Percentiles rank a stretch among this genome's conserved stretches.
Evolutionary conservation across 208 protist genomes (phyloP).

Genomic region (Tritrichomonas foetus): DNA sequence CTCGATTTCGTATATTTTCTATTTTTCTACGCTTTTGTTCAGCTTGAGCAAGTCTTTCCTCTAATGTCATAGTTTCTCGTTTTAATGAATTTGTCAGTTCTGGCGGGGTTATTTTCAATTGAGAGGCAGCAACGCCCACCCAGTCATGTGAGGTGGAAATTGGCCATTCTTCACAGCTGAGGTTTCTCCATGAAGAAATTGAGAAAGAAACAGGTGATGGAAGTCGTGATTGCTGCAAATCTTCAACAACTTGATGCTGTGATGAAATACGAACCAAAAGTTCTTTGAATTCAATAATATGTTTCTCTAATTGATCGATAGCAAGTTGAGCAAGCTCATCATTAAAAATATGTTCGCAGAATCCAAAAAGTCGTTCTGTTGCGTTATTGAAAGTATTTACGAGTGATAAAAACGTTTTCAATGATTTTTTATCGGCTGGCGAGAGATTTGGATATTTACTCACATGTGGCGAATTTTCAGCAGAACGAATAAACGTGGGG

Average conservation of each 20-base stretch:
- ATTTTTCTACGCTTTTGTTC: not conserved
- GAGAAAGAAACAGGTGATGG: not conserved
- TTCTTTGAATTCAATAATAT: not conserved
- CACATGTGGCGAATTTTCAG: too few species aligned
- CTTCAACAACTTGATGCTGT: not conserved
- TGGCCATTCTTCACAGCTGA: not conserved
- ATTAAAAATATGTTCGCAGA: not conserved
- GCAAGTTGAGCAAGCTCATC: not conserved
- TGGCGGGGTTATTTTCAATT: not conserved
- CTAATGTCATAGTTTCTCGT: not conserved
- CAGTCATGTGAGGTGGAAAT: not conserved
- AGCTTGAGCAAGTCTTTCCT: not conserved
- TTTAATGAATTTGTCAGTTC: not conserved
- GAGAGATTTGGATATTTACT: not conserved
- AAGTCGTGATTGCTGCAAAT: not conserved
- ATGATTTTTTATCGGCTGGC: not conserved
- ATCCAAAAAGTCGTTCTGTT: not conserved
- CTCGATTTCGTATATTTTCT: not conserved
- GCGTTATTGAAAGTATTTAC: not conserved
- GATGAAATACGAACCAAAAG: not conserved
- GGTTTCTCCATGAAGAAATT: not conserved
- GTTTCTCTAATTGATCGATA: not conserved
- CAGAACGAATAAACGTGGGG: not conserved
- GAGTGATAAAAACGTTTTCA: not conserved
- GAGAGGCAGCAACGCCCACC: not conserved